phyloP scores from a whole-genome alignment of 257 asterid genomes.

The Solanum chiquidenum region DNA sequence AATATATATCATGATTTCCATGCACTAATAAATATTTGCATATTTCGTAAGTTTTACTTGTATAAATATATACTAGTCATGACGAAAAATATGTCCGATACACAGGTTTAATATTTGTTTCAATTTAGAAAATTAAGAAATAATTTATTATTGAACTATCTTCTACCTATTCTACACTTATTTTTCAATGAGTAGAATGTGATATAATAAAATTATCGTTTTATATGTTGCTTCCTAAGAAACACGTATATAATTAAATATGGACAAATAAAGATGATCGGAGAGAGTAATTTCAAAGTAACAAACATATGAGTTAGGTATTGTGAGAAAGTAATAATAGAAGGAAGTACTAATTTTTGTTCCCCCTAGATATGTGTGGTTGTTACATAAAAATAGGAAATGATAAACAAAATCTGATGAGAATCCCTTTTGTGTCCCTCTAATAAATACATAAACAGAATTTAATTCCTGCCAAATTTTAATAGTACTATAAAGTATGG shows the following conservation, averaged over 20 bases:
- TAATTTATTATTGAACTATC: neutral
- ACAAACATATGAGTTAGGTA: neutral
- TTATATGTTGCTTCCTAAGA: fast-evolving
- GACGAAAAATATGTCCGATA: no score
- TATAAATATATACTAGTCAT: neutral
- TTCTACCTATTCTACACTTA: neutral
- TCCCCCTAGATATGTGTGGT: neutral
- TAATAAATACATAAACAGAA: neutral
- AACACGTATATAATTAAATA: fast-evolving
- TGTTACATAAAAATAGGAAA: neutral
- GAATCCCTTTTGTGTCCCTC: neutral
- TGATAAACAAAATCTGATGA: neutral
- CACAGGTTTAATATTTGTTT: no score
- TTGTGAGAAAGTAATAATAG: neutral
- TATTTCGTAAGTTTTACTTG: neutral
- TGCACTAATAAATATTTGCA: neutral
- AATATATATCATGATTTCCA: neutral
- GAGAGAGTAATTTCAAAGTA: neutral
- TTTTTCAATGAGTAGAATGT: neutral
- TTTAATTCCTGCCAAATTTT: neutral
- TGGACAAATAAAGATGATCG: fast-evolving
- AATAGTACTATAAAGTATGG: neutral
- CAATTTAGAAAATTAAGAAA: no score
- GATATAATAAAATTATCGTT: neutral
- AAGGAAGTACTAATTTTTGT: neutral